These are phyloP conservation scores for Calonectria hongkongensis DNA, from an alignment of 2,329 filamentous ascomycete species.

Conservation along the genomic window DNA sequence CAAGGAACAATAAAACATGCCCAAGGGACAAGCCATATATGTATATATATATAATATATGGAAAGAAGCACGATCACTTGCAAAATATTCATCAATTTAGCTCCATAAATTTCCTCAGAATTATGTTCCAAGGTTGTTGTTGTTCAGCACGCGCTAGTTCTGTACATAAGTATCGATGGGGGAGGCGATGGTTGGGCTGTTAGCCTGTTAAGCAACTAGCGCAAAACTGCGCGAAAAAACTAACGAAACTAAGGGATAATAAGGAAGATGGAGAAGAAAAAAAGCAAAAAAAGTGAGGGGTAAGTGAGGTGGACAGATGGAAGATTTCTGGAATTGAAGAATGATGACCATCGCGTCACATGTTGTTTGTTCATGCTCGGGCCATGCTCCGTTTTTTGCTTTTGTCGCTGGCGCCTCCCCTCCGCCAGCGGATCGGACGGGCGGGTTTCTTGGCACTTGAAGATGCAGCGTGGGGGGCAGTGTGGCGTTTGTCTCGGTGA, in stretches of 20 bases:
- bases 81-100: no score
- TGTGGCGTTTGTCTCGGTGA: slow-evolving; percentile 47
- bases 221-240: neutral
- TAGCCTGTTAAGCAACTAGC: neutral
- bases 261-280: neutral
- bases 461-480: slow-evolving; percentile 42
- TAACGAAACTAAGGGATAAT: neutral
- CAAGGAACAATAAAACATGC: no score
- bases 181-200: neutral
- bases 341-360: slow-evolving; percentile 10
- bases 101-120: no score
- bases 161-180: neutral
- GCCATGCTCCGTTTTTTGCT: slow-evolving; percentile 6
- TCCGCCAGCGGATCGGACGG: neutral
- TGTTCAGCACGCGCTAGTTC: neutral
- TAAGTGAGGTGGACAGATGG: slow-evolving; percentile 8
- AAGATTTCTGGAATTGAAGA: slow-evolving; percentile 3
- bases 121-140: no score
- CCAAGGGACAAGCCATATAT: no score
- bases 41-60: no score
- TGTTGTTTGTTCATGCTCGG: neutral
- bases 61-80: no score
- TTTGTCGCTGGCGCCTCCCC: neutral
- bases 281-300: neutral
- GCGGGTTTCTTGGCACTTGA: slow-evolving; percentile 23